Evolutionary conservation across 805 yeast species (phyloP).

Genomic region (Starmerella gropengiesseri): DNA sequence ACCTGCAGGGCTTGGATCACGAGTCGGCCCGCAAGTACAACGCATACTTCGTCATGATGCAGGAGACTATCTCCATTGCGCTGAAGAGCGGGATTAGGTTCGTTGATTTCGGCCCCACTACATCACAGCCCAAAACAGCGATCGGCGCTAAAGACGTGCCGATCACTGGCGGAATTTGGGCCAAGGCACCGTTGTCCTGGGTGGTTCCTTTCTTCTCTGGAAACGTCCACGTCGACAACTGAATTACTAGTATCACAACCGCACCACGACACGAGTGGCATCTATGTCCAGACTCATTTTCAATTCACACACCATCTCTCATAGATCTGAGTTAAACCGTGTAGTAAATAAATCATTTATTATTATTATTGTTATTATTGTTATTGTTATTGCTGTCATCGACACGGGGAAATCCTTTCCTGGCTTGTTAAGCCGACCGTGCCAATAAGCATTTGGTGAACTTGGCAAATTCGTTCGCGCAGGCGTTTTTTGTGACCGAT

Average conservation of each 20-base stretch:
- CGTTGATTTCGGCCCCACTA: slow-evolving; percentile 40
- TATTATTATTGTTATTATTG: neutral
- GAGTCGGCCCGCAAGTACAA: slow-evolving; percentile 33
- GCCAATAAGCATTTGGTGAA: slow-evolving; percentile 17
- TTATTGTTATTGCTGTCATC: neutral
- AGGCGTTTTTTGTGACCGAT: slow-evolving; percentile 16
- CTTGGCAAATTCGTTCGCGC: slow-evolving; percentile 21
- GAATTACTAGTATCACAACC: slow-evolving; percentile 4
- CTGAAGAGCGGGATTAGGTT: slow-evolving; percentile 32
- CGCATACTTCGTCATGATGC: slow-evolving; percentile 41
- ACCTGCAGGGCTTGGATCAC: slow-evolving; percentile 37
- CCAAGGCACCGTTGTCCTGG: slow-evolving; percentile 25
- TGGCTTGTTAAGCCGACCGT: neutral
- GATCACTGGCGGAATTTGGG: slow-evolving; percentile 32
- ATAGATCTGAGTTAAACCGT: neutral
- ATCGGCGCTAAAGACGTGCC: slow-evolving; percentile 34
- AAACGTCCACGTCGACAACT: slow-evolving; percentile 20
- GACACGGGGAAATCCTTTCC: too few relatives aligned
- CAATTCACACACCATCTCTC: too few relatives aligned
- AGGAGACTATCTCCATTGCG: slow-evolving; percentile 35
- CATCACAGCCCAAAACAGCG: slow-evolving; percentile 35
- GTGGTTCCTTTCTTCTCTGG: slow-evolving; percentile 22
- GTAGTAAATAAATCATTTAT: neutral
- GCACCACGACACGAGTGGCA: neutral
- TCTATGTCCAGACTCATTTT: too few relatives aligned